phyloP scores from a whole-genome alignment of 129 eudicot genomes.

The Calendula officinalis region DNA sequence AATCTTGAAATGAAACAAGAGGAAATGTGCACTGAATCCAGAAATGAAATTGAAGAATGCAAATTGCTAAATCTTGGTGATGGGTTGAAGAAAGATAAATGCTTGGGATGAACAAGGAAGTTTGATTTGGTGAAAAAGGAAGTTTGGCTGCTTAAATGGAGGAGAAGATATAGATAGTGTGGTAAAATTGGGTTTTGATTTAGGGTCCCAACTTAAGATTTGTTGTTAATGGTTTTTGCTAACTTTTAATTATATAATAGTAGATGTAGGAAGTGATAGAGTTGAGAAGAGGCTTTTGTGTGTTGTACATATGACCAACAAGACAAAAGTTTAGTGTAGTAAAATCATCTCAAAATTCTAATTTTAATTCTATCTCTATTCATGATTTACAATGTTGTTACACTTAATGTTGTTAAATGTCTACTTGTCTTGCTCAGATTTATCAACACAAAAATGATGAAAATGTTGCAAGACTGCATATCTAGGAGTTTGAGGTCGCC shows the following conservation, averaged over 20 bases:
- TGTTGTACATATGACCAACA: conserved; percentile 46
- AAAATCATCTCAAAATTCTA: conserved; percentile 9
- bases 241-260: conserved; percentile 13
- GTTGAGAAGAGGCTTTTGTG: conserved; percentile 1
- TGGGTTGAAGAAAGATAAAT: not conserved
- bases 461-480: not conserved
- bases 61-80: not conserved
- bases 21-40: not conserved
- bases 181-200: conserved; percentile 14
- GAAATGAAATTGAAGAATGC: not conserved
- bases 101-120: conserved; percentile 8
- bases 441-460: too few species aligned
- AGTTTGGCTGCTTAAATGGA: conserved; percentile 8
- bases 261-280: conserved; percentile 12
- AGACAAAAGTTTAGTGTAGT: conserved; percentile 28
- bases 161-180: not conserved
- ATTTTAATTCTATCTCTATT: conserved; percentile 32
- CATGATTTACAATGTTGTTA: conserved; percentile 10
- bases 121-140: not conserved
- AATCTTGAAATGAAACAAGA: conserved; percentile 39
- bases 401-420: not conserved
- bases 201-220: conserved; percentile 19
- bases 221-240: conserved; percentile 33
- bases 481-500: not conserved
- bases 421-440: not conserved